A percentile compares a stretch with the other conserved stretches of the same genome.
phyloP scores from a whole-genome alignment of 2,329 filamentous ascomycete species.

The Trichoderma atroviride region DNA sequence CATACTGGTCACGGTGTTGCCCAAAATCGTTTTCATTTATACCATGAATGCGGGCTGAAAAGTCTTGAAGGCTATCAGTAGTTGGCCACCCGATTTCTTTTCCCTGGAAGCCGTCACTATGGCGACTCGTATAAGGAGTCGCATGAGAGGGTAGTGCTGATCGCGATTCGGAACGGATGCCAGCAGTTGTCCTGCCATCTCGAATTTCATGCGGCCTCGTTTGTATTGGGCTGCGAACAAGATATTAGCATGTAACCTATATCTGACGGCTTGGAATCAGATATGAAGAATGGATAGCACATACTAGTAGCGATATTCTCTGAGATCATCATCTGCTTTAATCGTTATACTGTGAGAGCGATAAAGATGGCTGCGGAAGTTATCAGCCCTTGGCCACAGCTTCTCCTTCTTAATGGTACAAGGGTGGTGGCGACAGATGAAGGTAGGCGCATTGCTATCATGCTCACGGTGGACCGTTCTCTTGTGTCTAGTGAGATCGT shows the following conservation, averaged over 20 bases:
- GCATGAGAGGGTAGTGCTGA: conserved; percentile 27
- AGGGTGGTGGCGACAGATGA: conserved; percentile 33
- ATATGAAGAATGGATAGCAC: neutral
- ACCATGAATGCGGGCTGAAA: conserved; percentile 70
- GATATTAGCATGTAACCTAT: neutral
- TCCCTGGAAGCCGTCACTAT: conserved; percentile 33
- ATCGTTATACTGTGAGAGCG: conserved; percentile 61
- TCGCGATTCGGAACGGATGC: conserved; percentile 27
- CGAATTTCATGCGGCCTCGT: conserved; percentile 19
- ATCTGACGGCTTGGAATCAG: neutral
- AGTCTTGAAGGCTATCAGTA: conserved; percentile 82
- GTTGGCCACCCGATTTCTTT: conserved; percentile 71
- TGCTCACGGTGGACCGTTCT: conserved; percentile 68
- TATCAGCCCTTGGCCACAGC: conserved; percentile 79
- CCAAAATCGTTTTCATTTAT: conserved; percentile 45
- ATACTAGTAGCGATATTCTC: conserved; percentile 37
- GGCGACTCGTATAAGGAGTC: conserved; percentile 34
- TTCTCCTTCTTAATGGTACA: conserved; percentile 51
- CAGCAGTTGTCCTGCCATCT: conserved; percentile 33
- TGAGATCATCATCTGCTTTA: conserved; percentile 44
- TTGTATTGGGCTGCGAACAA: neutral
- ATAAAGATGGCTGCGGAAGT: conserved; percentile 78
- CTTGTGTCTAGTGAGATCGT: conserved; percentile 80
- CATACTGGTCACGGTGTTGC: conserved; percentile 36
- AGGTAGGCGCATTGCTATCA: conserved; percentile 31